Evolutionary conservation across 2,329 filamentous ascomycete genomes (phyloP), one percentile per base, ranked within the genome.

Genomic region (Volutella citrinella): DNA sequence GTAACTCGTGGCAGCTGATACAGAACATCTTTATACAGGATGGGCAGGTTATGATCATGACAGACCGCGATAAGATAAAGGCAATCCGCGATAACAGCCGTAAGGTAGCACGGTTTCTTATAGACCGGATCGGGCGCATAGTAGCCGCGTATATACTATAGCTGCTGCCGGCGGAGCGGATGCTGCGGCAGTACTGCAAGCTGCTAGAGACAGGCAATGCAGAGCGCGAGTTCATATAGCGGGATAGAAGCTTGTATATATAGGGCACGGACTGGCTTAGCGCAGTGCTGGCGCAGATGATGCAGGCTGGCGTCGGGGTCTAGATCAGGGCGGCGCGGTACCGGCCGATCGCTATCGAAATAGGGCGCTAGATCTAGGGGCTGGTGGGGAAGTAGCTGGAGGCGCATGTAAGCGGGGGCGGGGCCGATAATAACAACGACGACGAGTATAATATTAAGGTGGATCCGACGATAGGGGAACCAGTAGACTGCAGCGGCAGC

Each of bases 401-500:
- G 23, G 9, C 8, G 16, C 9, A 28, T 13, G 24, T n/a, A n/a
- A n/a, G n/a, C n/a, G n/a, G n/a, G n/a, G n/a, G n/a, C n/a, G n/a
- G n/a, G n/a, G n/a, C n/a, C n/a, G n/a, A n/a, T n/a, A n/a, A n/a
- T n/a, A n/a, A 23, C 24, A 26, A 19, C 5, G 6, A 26, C 14
- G 18, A 36, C 18, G 23, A 36, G 14, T 8, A 30, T n/a, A 37
- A 32, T 27, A 19, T 37, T 5, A n/a, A 37, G 19, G n/a, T 32
- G 19, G 16, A 37, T 20, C 14, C 13, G 13, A 32, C 25, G 5
- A 37, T 25, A 29, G 24, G 23, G 10, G 12, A 37, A 16, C 19
- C 11, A 13, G 14, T 37, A n/a, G 15, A 35, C 10, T 29, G 6
- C 7, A 35, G 26, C 10, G 7, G 11, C 8, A 35, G 19, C n/a